Base-by-base conservation (phyloP, 129 eudicot genomes). In the Scalesia atractyloides region DNA sequence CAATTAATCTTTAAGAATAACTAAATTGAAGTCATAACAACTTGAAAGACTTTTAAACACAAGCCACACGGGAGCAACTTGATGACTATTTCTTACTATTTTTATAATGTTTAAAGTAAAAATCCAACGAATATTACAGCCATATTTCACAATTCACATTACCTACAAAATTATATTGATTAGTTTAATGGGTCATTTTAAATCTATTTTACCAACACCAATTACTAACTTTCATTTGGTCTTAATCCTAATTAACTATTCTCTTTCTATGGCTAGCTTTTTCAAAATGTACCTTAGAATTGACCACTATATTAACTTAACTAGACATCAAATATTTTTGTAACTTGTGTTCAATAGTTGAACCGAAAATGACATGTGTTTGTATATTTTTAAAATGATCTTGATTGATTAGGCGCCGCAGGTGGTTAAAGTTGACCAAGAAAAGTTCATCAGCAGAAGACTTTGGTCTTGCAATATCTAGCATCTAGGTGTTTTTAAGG, bases 81-180 rank as follows among this genome's bases (percentile, higher is more conserved):
- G 43, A 5, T 51, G 66, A 64, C 51, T 17, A 51, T 63, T 49
- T 61, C 63, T 37, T 46, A 41, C 20, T 15, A 44, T 30, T 12
- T 4, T 67, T 66, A 1, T 7, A 15, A 12, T 34, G 50, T 20
- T 61, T 41, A 4, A 59, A 52, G 82, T 78, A 73, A 78, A 78
- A 70, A 70, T 70, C 72, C 53, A 70, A 70, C 77, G 44, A 64
- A 20, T 37, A 24, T 52, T 37, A 14, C 50, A 64, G 24, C 59
- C 65, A 17, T 66, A 62, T 77, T 70, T 78, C 82, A 63, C 60
- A 62, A 61, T 70, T 78, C 82, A 63, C 60, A 70, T 64, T 64
- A 69, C 17, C 71, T 34, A 50, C 48, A 33, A 61, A 50, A 69
- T 61, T 70, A 30, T 37, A 20, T 69, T 52, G 48, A 20, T 77